Evolutionary conservation across 371 early-diverging fungal species (phyloP), one percentile per base, ranked within the genome.

Genomic region (Thermomucor indicae-seudaticae): DNA sequence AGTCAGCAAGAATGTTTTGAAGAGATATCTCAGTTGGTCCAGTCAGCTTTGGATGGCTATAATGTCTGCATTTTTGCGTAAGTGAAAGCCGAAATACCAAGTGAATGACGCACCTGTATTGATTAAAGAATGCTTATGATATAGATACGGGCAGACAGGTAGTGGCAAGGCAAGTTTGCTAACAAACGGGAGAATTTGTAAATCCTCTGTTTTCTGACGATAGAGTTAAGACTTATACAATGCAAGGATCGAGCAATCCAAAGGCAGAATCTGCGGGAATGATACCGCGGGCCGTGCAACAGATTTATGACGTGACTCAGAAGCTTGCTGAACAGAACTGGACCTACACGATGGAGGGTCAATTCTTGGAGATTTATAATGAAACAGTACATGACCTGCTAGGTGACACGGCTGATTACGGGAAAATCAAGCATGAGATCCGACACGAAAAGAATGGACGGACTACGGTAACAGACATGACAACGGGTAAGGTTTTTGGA

Each of bases 1-100:
- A 70, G 76, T 1, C 99, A 99, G 72, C 61, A 76, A 17, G 80
- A 83, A 24, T 90, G 99, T 11, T 99, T 91, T 85, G 85, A 86
- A 30, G 99, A 99, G 58, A 88, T 99, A 8, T 88, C 91, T 23
- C 95, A 93, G 64, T 72, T 98, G 16, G 90, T 99, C 3, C 96
- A 96, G 64, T 91, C 93, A 2, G 96, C 96, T 0, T 59, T 97
- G 37, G 98, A 99, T 65, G 99, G 99, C 2, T 99, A 93, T 64
- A 93, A 93, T 40, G 96, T 97, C 3, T 97, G 98, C 67, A 95
- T 99, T 40, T 98, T 99, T 79, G 99, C 99, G 41, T 60, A 55
- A 54, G 53, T 49, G 17, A 1, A 29, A 4, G 32, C 10, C 12
- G n/a, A n/a, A 35, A 50, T 17, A 23, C 34, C 41, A 4, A 47